These are phyloP conservation scores for Malus domestica DNA, from an alignment of 306 rosid species.

Conservation along the genomic window ASM211411v1 NC_041804.1:14398501-14399000, in stretches of 20 bases:
- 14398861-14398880: background rate
- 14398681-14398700: constrained; percentile 39
- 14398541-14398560: constrained; percentile 18
- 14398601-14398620: constrained; percentile 61
- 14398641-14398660: constrained; percentile 52
- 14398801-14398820: constrained; percentile 8
- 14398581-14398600: constrained; percentile 37
- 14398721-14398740: constrained; percentile 28
- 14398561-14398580: constrained; percentile 20
- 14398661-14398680: constrained; percentile 40
- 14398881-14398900: background rate
- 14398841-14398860: background rate
- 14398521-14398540: constrained; percentile 29
- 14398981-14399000: background rate
- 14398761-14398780: background rate
- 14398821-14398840: background rate
- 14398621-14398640: constrained; percentile 69
- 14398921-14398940: background rate
- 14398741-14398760: constrained; percentile 52
- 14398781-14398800: background rate
- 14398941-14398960: background rate
- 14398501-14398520: constrained; percentile 54
- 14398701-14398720: constrained; percentile 34
- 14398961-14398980: background rate
- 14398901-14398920: background rate